Evolutionary conservation across 768 basidiomycete species (phyloP).

Genomic region (Lactifluus piperatus): DNA sequence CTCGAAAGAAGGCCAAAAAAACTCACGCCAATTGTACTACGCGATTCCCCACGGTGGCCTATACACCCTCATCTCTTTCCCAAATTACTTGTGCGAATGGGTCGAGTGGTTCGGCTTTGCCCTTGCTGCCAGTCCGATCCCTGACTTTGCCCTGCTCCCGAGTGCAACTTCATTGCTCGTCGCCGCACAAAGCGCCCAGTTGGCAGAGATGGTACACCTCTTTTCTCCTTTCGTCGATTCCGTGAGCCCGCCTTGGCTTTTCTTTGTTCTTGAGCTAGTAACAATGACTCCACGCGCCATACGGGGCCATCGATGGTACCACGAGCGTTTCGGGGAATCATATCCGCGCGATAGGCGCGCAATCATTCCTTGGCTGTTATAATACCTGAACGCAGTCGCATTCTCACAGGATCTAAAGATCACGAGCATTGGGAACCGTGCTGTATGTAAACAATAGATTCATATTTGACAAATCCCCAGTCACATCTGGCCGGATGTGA

Average conservation of each 20-base stretch:
- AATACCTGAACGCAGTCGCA: not conserved
- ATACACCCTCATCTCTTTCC: slow-evolving; percentile 75
- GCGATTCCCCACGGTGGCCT: slow-evolving; percentile 74
- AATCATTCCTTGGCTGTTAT: slow-evolving; percentile 75
- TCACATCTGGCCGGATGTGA: not conserved
- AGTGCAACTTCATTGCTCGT: not conserved
- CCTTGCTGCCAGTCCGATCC: slow-evolving; percentile 55
- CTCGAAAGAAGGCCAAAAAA: not conserved
- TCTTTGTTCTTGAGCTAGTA: slow-evolving; percentile 61
- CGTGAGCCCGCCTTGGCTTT: slow-evolving; percentile 70
- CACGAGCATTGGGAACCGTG: not conserved
- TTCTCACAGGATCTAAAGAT: not conserved
- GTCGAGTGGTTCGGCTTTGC: slow-evolving; percentile 88
- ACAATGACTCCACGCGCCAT: slow-evolving; percentile 78
- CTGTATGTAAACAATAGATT: not conserved
- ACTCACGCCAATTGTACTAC: slow-evolving; percentile 43
- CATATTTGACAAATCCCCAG: not conserved
- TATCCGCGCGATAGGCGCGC: slow-evolving; percentile 73
- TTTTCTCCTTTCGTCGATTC: slow-evolving; percentile 28
- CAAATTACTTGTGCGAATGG: slow-evolving; percentile 96
- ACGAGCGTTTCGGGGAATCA: slow-evolving; percentile 51
- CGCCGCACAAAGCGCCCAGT: not conserved
- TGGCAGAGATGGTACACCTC: slow-evolving; percentile 3
- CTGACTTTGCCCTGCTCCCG: slow-evolving; percentile 21
- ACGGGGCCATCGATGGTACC: slow-evolving; percentile 84